These are phyloP conservation scores for Asclepias syriaca DNA, from an alignment of 257 asterid genomes.

Conservation along the genomic window DNA sequence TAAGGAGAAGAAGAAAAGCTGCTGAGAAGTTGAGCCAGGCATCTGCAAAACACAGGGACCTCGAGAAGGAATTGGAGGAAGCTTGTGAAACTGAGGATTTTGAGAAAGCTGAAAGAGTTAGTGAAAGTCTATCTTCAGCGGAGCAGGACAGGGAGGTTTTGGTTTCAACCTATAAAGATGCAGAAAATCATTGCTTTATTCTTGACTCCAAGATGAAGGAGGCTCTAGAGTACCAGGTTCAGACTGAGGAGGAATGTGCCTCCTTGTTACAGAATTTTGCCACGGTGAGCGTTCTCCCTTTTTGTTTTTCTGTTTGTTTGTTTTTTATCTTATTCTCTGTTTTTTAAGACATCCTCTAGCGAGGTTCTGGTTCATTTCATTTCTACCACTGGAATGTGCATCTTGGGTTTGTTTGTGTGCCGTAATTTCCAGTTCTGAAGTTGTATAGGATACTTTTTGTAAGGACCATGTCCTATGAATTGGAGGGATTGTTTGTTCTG, in stretches of 20 bases:
- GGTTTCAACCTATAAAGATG: constrained; percentile 22
- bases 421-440: neutral
- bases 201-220: constrained; percentile 33
- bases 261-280: constrained; percentile 32
- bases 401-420: neutral
- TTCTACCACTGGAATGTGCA: neutral
- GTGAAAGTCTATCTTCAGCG: constrained; percentile 35
- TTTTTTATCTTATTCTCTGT: neutral
- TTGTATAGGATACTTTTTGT: neutral
- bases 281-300: constrained; percentile 22
- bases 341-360: neutral
- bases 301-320: too few relatives aligned
- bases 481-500: neutral
- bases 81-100: constrained; percentile 50
- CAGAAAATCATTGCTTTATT: constrained; percentile 30
- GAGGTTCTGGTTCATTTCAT: neutral
- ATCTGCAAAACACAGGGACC: constrained; percentile 24
- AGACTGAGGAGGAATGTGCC: constrained; percentile 39
- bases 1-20: constrained; percentile 36
- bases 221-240: constrained; percentile 31
- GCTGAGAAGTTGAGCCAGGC: constrained; percentile 27
- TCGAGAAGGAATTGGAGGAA: constrained; percentile 39
- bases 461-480: neutral
- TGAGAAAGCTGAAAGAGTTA: constrained; percentile 40
- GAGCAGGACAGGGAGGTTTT: constrained; percentile 33